phyloP scores from a whole-genome alignment of 441 rosid species.

The Metrosideros polymorpha region DNA sequence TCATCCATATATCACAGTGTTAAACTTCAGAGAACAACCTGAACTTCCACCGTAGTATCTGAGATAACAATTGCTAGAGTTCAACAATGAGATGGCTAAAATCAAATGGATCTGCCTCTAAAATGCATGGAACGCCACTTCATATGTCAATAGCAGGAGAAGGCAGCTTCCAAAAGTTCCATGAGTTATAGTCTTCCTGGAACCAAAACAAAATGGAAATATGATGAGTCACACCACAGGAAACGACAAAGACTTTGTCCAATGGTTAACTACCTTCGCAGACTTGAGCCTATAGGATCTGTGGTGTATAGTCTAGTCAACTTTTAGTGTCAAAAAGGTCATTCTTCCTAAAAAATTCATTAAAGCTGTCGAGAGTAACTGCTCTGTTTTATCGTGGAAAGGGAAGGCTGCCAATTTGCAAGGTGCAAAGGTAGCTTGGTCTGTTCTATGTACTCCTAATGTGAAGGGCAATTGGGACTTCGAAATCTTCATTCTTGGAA shows the following conservation, averaged over 20 bases:
- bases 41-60: neutral
- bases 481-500: neutral
- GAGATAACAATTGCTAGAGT: neutral
- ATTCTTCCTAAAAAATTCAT: neutral
- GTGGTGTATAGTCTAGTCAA: neutral
- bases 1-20: neutral
- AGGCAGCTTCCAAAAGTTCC: slow-evolving; percentile 95
- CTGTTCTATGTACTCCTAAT: neutral
- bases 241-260: neutral
- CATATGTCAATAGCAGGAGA: slow-evolving; percentile 28
- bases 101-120: neutral
- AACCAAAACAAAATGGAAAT: slow-evolving; percentile 1
- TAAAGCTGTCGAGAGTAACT: neutral
- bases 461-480: neutral
- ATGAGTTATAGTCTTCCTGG: slow-evolving; percentile 90
- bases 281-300: neutral
- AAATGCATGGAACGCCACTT: neutral
- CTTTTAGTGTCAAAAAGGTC: neutral
- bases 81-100: neutral
- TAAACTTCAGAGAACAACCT: neutral
- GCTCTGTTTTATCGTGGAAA: neutral
- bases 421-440: neutral
- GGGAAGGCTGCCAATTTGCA: neutral
- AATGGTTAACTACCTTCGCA: neutral
- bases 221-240: neutral